Percentiles rank a stretch among this genome's conserved stretches.
Evolutionary conservation across 208 protist genomes (phyloP).

Genomic region (Leishmania lainsoni): DNA sequence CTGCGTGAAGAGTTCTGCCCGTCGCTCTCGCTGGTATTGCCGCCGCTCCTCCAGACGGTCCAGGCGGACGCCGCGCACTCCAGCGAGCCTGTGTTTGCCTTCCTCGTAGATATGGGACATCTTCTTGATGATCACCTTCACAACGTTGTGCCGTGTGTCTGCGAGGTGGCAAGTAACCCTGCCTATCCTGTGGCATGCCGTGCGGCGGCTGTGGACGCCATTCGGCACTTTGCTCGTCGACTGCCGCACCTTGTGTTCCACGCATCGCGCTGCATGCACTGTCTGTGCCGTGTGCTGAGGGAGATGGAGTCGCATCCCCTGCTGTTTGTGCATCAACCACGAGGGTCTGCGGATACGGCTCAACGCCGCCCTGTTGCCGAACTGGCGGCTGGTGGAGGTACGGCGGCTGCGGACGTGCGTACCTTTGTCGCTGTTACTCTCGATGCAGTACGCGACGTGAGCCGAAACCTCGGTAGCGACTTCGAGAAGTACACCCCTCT

Average conservation of each 20-base stretch:
- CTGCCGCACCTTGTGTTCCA: conserved; percentile 70
- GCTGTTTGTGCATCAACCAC: conserved; percentile 1
- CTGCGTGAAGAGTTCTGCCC: conserved; percentile 86
- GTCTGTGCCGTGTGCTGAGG: conserved; percentile 77
- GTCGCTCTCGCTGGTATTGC: conserved; percentile 70
- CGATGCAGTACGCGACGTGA: conserved; percentile 66
- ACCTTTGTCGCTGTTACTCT: conserved; percentile 68
- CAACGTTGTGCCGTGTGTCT: conserved; percentile 81
- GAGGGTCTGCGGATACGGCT: not conserved
- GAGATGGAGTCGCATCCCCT: conserved; percentile 45
- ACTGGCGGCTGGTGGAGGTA: not conserved
- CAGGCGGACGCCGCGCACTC: conserved; percentile 57
- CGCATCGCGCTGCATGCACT: conserved; percentile 81
- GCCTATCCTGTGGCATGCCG: conserved; percentile 58
- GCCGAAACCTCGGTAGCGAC: conserved; percentile 73
- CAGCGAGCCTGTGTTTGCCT: conserved; percentile 72
- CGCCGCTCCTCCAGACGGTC: conserved; percentile 64
- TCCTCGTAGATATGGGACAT: conserved; percentile 73
- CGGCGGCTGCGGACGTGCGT: conserved; percentile 20
- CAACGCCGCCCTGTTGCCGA: not conserved
- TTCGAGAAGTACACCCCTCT: conserved; percentile 85
- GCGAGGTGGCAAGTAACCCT: conserved; percentile 71
- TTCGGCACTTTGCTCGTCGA: conserved; percentile 72
- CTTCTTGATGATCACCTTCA: conserved; percentile 81
- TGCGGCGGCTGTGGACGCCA: conserved; percentile 55